Percentiles rank a stretch among this genome's conserved stretches.
Evolutionary conservation across 2,329 filamentous ascomycete genomes (phyloP).

Genomic region (Incumbomyces delicatus): DNA sequence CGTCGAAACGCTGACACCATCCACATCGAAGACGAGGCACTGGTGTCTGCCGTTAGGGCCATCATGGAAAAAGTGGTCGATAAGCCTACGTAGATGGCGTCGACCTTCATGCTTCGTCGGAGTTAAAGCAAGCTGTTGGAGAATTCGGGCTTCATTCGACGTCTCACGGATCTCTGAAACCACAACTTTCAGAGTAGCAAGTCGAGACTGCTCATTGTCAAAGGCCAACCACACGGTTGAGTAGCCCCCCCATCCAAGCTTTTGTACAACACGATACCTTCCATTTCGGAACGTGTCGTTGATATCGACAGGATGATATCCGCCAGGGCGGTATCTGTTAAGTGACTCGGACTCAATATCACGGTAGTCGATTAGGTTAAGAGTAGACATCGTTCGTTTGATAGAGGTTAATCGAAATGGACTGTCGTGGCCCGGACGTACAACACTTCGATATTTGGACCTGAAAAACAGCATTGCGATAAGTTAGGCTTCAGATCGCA

Average conservation of each 20-base stretch:
- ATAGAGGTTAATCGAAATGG: too few species aligned
- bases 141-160: slow-evolving; percentile 10
- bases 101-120: slow-evolving; percentile 10
- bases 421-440: too few species aligned
- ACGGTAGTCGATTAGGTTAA: too few species aligned
- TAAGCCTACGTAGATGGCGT: slow-evolving; percentile 9
- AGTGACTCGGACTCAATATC: slow-evolving; percentile 11
- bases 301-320: slow-evolving; percentile 28
- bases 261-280: slow-evolving; percentile 32
- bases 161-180: slow-evolving; percentile 8
- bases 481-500: too few species aligned
- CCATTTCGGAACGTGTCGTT: slow-evolving; percentile 20
- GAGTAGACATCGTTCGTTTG: too few species aligned
- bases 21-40: slow-evolving; percentile 19
- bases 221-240: slow-evolving; percentile 35
- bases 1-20: too few species aligned
- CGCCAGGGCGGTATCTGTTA: slow-evolving; percentile 25
- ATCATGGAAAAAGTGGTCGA: slow-evolving; percentile 16
- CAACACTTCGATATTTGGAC: too few species aligned
- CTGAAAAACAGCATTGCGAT: too few species aligned
- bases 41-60: slow-evolving; percentile 21
- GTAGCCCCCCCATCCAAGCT: slow-evolving; percentile 33
- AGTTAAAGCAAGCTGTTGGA: slow-evolving; percentile 9
- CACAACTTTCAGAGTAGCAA: slow-evolving; percentile 2
- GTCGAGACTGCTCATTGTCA: slow-evolving; percentile 20